These are phyloP conservation scores for Magnusiomyces tetraspermus DNA, from an alignment of 1,139 yeast species.

Conservation along the genomic window DNA sequence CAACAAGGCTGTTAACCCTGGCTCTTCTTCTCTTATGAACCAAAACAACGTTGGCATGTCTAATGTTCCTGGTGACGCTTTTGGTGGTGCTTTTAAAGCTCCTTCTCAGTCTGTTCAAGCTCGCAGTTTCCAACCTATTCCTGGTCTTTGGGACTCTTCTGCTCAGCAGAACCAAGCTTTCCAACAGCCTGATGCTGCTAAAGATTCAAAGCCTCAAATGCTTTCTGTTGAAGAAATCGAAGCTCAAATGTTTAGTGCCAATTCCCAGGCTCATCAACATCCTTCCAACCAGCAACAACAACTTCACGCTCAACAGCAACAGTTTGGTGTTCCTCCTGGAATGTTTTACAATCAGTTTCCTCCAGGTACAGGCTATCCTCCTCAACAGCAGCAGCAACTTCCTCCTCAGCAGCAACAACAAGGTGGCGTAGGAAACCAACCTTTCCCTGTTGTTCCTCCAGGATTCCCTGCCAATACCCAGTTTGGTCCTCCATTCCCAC, in stretches of 20 bases:
- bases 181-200: conserved; percentile 3
- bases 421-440: no score
- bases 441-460: background rate
- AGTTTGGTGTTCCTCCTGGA: background rate
- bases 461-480: conserved; percentile 13
- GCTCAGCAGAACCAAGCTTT: background rate
- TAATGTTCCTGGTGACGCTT: conserved; percentile 18
- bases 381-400: conserved; percentile 1
- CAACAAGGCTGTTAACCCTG: conserved; percentile 18
- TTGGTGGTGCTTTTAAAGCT: background rate
- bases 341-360: background rate
- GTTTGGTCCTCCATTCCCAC: conserved; percentile 18
- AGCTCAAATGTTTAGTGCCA: conserved; percentile 49
- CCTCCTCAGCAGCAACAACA: conserved; percentile 1
- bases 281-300: conserved; percentile 18
- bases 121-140: conserved; percentile 51
- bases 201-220: conserved; percentile 26
- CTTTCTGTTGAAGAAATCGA: conserved; percentile 69
- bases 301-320: background rate
- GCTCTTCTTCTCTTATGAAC: background rate
- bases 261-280: conserved; percentile 22
- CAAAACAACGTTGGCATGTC: conserved; percentile 14
- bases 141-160: conserved; percentile 49
- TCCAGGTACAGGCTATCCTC: conserved; percentile 6
- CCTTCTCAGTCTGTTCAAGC: conserved; percentile 3